Percentiles rank a stretch among this genome's conserved stretches.
Evolutionary conservation across 2,329 filamentous ascomycete genomes (phyloP).

Genomic region (Pseudogymnoascus sp.): DNA sequence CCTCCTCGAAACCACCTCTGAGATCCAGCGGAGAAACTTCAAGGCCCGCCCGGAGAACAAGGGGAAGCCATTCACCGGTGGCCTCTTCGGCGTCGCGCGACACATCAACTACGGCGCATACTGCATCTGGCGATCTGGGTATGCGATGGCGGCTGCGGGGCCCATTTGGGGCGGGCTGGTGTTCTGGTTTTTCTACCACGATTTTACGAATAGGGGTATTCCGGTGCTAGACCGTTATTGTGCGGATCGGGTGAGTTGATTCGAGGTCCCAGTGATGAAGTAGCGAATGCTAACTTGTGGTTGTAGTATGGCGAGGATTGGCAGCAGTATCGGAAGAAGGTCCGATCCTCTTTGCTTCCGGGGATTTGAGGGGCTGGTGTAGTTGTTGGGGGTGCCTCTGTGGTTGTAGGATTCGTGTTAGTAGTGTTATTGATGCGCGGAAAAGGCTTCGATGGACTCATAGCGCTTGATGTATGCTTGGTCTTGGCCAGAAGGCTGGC

Average conservation of each 20-base stretch:
- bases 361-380: constrained; percentile 17
- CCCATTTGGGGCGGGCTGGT: constrained; percentile 35
- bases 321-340: constrained; percentile 29
- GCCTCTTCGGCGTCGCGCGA: constrained; percentile 39
- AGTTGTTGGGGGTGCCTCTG: too few relatives aligned
- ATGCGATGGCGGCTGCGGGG: constrained; percentile 39
- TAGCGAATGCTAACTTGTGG: neutral
- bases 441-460: neutral
- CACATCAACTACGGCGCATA: constrained; percentile 48
- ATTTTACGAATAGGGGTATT: constrained; percentile 37
- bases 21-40: constrained; percentile 46
- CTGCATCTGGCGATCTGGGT: constrained; percentile 41
- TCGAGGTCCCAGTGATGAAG: neutral
- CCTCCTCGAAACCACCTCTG: constrained; percentile 43
- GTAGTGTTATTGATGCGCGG: neutral
- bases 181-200: constrained; percentile 33
- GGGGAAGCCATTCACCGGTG: constrained; percentile 41
- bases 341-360: constrained; percentile 33
- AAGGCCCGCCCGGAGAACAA: constrained; percentile 42
- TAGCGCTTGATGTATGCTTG: neutral
- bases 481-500: neutral
- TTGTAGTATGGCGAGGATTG: constrained; percentile 32
- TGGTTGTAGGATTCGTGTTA: neutral
- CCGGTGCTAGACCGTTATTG: constrained; percentile 43
- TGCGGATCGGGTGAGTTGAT: constrained; percentile 28